Percentiles rank a stretch among this genome's conserved stretches.
Evolutionary conservation across 2,329 filamentous ascomycete species (phyloP).

Genomic region (Ophiostoma ulmi): DNA sequence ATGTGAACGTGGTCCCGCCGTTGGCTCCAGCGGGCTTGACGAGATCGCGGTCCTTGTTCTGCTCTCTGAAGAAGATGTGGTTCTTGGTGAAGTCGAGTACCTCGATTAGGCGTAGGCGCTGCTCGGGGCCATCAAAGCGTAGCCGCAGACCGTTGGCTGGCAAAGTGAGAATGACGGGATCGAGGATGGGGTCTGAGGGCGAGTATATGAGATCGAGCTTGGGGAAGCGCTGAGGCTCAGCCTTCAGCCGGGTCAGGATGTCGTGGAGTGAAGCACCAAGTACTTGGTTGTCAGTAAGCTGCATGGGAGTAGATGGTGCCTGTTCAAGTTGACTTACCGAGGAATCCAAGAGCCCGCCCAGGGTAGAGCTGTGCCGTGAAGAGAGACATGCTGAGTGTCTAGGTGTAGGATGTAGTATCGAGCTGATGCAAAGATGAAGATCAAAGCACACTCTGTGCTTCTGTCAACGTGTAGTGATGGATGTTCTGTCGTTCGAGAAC

Average conservation of each 20-base stretch:
- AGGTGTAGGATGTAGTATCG: background rate
- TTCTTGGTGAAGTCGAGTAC: slow-evolving; percentile 84
- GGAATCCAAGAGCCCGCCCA: slow-evolving; percentile 60
- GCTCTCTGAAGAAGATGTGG: slow-evolving; percentile 72
- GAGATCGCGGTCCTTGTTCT: slow-evolving; percentile 62
- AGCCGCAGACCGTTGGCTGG: slow-evolving; percentile 83
- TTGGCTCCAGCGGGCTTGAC: slow-evolving; percentile 52
- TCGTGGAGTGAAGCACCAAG: slow-evolving; percentile 91
- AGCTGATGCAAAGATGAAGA: background rate
- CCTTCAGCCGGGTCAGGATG: slow-evolving; percentile 78
- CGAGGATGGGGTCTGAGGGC: slow-evolving; percentile 63
- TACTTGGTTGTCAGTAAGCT: slow-evolving; percentile 45
- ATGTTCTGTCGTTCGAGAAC: background rate
- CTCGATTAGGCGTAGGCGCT: slow-evolving; percentile 85
- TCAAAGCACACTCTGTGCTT: background rate
- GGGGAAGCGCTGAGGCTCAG: slow-evolving; percentile 76
- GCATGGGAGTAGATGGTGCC: background rate
- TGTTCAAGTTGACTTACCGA: slow-evolving; percentile 36
- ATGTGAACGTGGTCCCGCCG: slow-evolving; percentile 22
- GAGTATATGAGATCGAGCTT: slow-evolving; percentile 80
- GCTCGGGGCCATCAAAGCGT: slow-evolving; percentile 89
- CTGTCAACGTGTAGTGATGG: background rate
- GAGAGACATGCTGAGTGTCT: slow-evolving; percentile 36
- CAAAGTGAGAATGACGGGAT: slow-evolving; percentile 70
- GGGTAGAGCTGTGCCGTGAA: slow-evolving; percentile 61